Evolutionary conservation across 169 alveolate species (phyloP), one percentile per base, ranked within the genome.

Genomic region (Plasmodium falciparum): DNA sequence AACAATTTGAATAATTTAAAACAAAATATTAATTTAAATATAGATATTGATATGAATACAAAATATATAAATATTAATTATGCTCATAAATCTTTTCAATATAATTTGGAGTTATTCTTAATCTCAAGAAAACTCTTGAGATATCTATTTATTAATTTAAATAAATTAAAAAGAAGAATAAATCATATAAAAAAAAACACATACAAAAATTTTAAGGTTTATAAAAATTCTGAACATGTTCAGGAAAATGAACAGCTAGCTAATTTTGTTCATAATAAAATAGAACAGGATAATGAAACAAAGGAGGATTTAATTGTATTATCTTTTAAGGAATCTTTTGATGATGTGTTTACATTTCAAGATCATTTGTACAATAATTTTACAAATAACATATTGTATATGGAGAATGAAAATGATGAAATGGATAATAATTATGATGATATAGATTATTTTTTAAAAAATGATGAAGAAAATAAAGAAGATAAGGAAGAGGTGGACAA

Each of bases 1-100:
- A 78, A 78, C 78, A 63, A 78, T 78, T 78, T 78, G 43, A 78
- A 78, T 52, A 78, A 78, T 71, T 66, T 78, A 65, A 78, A 67
- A 33, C 89, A 65, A 52, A 78, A 78, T 78, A 45, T 78, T 15
- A 78, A 78, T 65, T 50, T 78, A 22, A 69, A 43, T 20, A 65
- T 78, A 24, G 89, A 78, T 12, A 65, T 78, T 43, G 89, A 78
- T 54, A 66, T 13, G 9, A 24, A 67, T 29, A 66, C 33, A 17
- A 78, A 78, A 47, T 54, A 66, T 66, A 59, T 78, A 49, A 50
- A 39, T 12, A 29, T 65, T 17, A 71, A 78, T 49, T 66, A 50
- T 78, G 29, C 33, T 52, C 45, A 67, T 39, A 65, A 78, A 29
- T n/a, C 50, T 13, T 24, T 78, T 33, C 65, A 78, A 22, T 78